Percentiles rank a stretch among this genome's conserved stretches.
phyloP scores from a whole-genome alignment of 1,139 yeast genomes.

The Blastobotrys petasosporus region DNA sequence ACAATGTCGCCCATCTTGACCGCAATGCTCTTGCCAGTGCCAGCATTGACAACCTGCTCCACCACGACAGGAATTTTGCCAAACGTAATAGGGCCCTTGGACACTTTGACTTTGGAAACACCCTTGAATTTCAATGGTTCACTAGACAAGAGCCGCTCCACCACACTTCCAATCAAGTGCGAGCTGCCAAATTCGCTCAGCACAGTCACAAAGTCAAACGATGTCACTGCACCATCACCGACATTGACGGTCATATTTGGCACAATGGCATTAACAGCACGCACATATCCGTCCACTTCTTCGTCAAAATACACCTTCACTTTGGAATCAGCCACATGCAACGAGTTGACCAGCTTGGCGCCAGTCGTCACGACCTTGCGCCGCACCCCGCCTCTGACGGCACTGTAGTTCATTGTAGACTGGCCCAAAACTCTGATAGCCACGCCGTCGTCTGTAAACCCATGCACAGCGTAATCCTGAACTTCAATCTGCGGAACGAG shows the following conservation, averaged over 20 bases:
- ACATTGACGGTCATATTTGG: slow-evolving; percentile 21
- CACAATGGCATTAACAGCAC: slow-evolving; percentile 22
- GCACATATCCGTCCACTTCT: slow-evolving; percentile 11
- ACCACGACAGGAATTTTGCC: slow-evolving; percentile 21
- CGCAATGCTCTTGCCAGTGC: slow-evolving; percentile 9
- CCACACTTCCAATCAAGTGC: slow-evolving; percentile 20
- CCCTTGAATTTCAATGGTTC: slow-evolving; percentile 20
- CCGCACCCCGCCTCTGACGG: slow-evolving; percentile 15
- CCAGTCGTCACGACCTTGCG: slow-evolving; percentile 12
- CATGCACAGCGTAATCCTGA: slow-evolving; percentile 14
- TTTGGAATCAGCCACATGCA: slow-evolving; percentile 16
- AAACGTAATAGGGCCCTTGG: slow-evolving; percentile 20
- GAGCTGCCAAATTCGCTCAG: slow-evolving; percentile 25
- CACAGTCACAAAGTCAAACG: slow-evolving; percentile 21
- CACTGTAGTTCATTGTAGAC: slow-evolving; percentile 17
- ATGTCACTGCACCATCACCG: slow-evolving; percentile 17
- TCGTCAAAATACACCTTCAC: slow-evolving; percentile 18
- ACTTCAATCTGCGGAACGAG: slow-evolving; percentile 18
- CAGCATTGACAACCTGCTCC: slow-evolving; percentile 17
- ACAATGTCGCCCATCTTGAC: slow-evolving; percentile 7
- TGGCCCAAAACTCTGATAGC: slow-evolving; percentile 17
- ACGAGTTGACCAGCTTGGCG: slow-evolving; percentile 14
- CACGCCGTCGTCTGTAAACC: slow-evolving; percentile 18
- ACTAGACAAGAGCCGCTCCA: slow-evolving; percentile 18
- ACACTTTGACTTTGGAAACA: slow-evolving; percentile 15